These are phyloP conservation scores for Tolypocladium nubicola DNA, from an alignment of 2,329 filamentous ascomycete genomes.

Conservation along the genomic window DNA sequence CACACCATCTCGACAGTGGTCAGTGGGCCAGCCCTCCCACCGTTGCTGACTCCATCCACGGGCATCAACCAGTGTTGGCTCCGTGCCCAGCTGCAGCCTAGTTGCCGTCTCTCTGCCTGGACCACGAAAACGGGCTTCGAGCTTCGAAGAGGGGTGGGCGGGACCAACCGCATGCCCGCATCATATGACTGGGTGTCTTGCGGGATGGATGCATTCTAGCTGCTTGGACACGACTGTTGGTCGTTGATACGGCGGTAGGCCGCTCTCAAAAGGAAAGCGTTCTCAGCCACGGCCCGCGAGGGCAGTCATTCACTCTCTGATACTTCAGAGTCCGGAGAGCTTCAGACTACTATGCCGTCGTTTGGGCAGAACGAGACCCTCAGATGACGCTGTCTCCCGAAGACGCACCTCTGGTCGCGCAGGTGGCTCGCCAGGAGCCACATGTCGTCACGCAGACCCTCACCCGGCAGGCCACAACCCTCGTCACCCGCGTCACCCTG, in stretches of 20 bases:
- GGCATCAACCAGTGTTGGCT: neutral
- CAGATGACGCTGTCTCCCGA: neutral
- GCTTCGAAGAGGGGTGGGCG: conserved; percentile 2
- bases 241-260: neutral
- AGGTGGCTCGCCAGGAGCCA: neutral
- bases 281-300: neutral
- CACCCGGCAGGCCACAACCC: neutral
- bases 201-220: neutral
- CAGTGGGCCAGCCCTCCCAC: neutral
- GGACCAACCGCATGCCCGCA: conserved; percentile 6
- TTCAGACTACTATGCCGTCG: neutral
- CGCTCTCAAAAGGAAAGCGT: neutral
- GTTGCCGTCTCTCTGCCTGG: neutral
- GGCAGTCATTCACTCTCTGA: neutral
- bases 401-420: neutral
- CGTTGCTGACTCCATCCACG: neutral
- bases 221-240: neutral
- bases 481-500: neutral
- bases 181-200: conserved; percentile 9
- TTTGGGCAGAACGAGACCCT: neutral
- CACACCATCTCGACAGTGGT: neutral
- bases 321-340: neutral
- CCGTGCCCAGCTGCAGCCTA: neutral
- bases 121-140: neutral
- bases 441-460: conserved; percentile 1